Evolutionary conservation across 164 flowering plant species (phyloP), one percentile per base, ranked within the genome.

Genomic region (Vitis vinifera): DNA sequence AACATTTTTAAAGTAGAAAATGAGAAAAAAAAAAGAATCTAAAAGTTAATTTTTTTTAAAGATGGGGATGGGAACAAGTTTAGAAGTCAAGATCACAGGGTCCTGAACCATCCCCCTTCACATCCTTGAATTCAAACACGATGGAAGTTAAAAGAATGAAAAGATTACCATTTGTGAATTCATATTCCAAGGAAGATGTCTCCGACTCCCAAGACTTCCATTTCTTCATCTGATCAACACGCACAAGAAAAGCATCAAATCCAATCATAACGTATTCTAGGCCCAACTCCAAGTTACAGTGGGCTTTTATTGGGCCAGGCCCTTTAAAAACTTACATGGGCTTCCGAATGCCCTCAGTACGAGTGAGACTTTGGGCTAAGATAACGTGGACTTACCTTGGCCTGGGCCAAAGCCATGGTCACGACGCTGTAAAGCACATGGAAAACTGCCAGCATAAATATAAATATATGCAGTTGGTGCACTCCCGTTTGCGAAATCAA

Each of bases 171-270:
- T 85, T 80, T 15, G 85, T 74, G 61, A 69, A 87, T 51, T 89
- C 83, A 71, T 91, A 88, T 62, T 89, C 93, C 73, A 81, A 60
- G 30, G 93, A 80, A 11, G 75, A 51, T 1, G 87, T 87, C 68
- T 91, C 93, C 51, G 12, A 65, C 75, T 89, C 97, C 92, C 92
- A 91, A 0, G 74, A 10, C 76, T 89, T 88, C 93, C 92, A 91
- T 69, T 71, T 87, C 72, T 81, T 85, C 90, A 89, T 85, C 97
- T 89, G 73, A 23, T 52, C 23, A 77, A 59, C 16, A 68, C 11
- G 23, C 58, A 51, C 48, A 19, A 15, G 61, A 60, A 55, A 55
- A 12, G 27, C n/a, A 68, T 58, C 37, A 68, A 14, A 12, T 15
- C 51, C 9, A 8, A 9, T 56, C 9, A 8, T 17, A 23, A n/a